phyloP scores from a whole-genome alignment of 129 eudicot species.

The Tagetes patula region DNA sequence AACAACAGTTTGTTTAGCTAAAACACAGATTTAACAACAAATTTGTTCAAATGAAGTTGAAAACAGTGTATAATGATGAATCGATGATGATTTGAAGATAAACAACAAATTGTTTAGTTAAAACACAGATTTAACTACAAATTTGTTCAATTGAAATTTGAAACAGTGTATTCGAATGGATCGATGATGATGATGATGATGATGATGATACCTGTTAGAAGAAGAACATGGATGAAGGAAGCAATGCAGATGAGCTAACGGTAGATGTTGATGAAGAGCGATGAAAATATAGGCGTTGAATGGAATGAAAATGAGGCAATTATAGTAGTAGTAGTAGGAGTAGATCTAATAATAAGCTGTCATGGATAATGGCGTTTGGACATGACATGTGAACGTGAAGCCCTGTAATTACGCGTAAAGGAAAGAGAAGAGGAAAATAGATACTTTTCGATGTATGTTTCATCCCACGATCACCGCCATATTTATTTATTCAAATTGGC shows the following conservation, averaged over 20 bases:
- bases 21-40: background rate
- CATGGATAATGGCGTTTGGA: slow-evolving; percentile 17
- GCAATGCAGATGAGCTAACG: background rate
- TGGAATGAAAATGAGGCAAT: slow-evolving; percentile 12
- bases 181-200: too few species aligned
- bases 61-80: background rate
- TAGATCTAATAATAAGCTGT: slow-evolving; percentile 30
- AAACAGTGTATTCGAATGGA: too few species aligned
- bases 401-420: slow-evolving; percentile 32
- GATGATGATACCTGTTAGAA: slow-evolving; percentile 4
- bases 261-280: background rate
- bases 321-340: slow-evolving; percentile 16
- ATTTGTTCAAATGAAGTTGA: background rate
- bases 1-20: too few species aligned
- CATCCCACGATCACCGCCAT: slow-evolving; percentile 37
- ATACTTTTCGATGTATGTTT: slow-evolving; percentile 12
- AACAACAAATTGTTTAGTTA: too few species aligned
- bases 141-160: background rate
- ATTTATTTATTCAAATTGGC: background rate
- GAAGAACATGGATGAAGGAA: slow-evolving; percentile 3
- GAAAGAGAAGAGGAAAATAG: slow-evolving; percentile 10
- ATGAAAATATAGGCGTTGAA: slow-evolving; percentile 18
- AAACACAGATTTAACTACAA: background rate
- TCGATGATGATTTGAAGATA: too few species aligned
- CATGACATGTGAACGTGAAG: slow-evolving; percentile 41